A percentile compares a stretch with the other conserved stretches of the same genome.
phyloP scores from a whole-genome alignment of 805 yeast genomes.

The Nakazawaea wyomingensis region DNA sequence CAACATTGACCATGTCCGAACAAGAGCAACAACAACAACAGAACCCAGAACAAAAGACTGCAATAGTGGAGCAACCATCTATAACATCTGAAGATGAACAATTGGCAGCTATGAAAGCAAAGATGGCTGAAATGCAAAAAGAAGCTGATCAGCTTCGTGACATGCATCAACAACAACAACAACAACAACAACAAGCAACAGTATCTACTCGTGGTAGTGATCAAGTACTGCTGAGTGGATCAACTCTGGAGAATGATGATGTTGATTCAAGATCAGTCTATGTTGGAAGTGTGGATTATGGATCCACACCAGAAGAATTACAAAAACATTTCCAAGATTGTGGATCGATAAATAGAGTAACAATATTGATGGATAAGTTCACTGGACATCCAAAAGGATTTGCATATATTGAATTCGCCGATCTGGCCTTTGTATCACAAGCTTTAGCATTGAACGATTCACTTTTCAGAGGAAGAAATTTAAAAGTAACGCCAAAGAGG shows the following conservation, averaged over 20 bases:
- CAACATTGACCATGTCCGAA: no score
- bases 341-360: slow-evolving; percentile 76
- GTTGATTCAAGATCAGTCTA: slow-evolving; percentile 74
- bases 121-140: slow-evolving; percentile 51
- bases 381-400: slow-evolving; percentile 85
- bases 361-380: slow-evolving; percentile 65
- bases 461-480: slow-evolving; percentile 59
- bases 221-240: no score
- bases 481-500: slow-evolving; percentile 74
- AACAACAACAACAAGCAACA: slow-evolving; percentile 13
- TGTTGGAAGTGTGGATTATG: slow-evolving; percentile 83
- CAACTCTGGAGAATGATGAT: slow-evolving; percentile 47
- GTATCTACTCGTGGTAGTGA: no score
- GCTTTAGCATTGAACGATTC: slow-evolving; percentile 67
- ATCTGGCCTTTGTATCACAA: slow-evolving; percentile 51
- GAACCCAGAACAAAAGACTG: not conserved
- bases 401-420: slow-evolving; percentile 81
- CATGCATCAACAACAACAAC: slow-evolving; percentile 32
- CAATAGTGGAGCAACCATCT: not conserved
- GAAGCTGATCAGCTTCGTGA: slow-evolving; percentile 61
- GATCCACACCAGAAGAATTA: slow-evolving; percentile 71
- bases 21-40: slow-evolving; percentile 7
- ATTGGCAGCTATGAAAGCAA: slow-evolving; percentile 33
- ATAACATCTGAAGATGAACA: slow-evolving; percentile 10
- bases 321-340: slow-evolving; percentile 67